These are phyloP conservation scores for Aurantiochytrium sp. DNA, from an alignment of 108 stramenopile genomes.

Conservation along the genomic window DNA sequence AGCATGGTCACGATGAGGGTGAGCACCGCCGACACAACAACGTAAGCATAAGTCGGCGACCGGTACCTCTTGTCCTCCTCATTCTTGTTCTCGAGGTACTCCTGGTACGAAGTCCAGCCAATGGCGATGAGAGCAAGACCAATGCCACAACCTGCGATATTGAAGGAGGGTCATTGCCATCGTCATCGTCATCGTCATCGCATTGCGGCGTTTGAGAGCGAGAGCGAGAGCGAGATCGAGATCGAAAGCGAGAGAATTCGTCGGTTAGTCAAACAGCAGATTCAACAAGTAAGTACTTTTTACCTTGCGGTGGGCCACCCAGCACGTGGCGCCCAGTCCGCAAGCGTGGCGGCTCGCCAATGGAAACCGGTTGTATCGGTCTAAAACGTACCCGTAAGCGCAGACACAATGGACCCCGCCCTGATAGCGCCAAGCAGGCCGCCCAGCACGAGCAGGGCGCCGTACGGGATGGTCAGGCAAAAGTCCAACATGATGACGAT, in stretches of 20 bases:
- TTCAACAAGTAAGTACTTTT: neutral
- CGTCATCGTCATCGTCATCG: too few relatives aligned
- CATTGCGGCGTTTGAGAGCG: too few relatives aligned
- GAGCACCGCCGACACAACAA: neutral
- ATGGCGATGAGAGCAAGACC: neutral
- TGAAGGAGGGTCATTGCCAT: too few relatives aligned
- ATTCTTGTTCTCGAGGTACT: slow-evolving; percentile 15
- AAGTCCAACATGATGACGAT: neutral
- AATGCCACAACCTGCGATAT: neutral
- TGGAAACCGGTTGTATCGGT: too few relatives aligned
- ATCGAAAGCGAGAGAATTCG: neutral
- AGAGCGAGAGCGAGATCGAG: neutral
- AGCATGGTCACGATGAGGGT: slow-evolving; percentile 1
- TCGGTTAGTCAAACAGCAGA: neutral
- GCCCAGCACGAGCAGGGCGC: slow-evolving; percentile 1
- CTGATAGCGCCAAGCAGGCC: neutral
- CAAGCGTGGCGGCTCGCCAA: too few relatives aligned
- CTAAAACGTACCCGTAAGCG: neutral
- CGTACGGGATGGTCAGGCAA: slow-evolving; percentile 16
- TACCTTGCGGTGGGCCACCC: neutral
- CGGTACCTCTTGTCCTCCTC: neutral
- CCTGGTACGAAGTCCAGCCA: neutral
- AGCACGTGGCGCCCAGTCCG: neutral
- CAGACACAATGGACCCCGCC: neutral
- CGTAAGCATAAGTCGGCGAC: neutral